Evolutionary conservation across 2,329 filamentous ascomycete genomes (phyloP).

Genomic region (Exophiala sp.): DNA sequence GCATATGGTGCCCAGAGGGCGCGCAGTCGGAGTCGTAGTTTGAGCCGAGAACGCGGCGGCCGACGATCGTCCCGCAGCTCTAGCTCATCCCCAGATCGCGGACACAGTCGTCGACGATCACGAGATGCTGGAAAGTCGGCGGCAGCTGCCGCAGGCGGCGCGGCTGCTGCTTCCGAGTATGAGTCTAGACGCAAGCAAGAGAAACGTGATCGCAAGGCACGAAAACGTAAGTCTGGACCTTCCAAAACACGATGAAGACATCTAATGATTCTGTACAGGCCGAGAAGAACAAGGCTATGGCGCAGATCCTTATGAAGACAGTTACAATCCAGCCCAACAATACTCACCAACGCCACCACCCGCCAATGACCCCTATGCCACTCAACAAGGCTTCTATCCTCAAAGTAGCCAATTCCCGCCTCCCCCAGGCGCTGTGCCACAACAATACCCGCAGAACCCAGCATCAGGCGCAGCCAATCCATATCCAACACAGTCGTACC

Average conservation of each 20-base stretch:
- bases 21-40: conserved; percentile 47
- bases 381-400: conserved; percentile 39
- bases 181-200: conserved; percentile 52
- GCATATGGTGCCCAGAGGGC: conserved; percentile 32
- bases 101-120: conserved; percentile 38
- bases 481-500: conserved; percentile 30
- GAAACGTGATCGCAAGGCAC: conserved; percentile 50
- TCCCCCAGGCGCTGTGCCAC: conserved; percentile 34
- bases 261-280: conserved; percentile 13
- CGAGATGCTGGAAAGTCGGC: conserved; percentile 52
- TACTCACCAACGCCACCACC: conserved; percentile 37
- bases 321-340: conserved; percentile 37
- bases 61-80: conserved; percentile 32
- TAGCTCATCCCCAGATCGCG: conserved; percentile 36
- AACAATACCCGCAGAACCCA: conserved; percentile 20
- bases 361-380: conserved; percentile 30
- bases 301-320: conserved; percentile 40
- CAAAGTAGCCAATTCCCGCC: conserved; percentile 42
- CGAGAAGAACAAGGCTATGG: conserved; percentile 21
- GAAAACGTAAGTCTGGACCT: conserved; percentile 25
- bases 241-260: conserved; percentile 1
- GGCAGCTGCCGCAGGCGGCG: conserved; percentile 56
- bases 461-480: conserved; percentile 19
- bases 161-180: conserved; percentile 56
- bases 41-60: conserved; percentile 37